Conservation (phyloP, 1,284 basidiomycete species). For the Xanthoconium separans region DNA sequence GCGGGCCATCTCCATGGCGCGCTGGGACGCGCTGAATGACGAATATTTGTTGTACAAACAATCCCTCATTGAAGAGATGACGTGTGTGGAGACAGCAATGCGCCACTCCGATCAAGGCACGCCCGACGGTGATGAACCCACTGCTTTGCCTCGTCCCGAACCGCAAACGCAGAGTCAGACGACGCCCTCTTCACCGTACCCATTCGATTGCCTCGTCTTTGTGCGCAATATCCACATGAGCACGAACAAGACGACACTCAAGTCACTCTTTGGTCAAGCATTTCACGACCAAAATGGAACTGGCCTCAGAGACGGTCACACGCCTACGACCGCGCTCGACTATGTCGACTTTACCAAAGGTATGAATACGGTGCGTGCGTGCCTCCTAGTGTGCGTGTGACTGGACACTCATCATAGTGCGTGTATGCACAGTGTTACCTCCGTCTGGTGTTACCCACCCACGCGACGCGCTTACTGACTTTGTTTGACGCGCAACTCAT, state of each 20-base stretch:
- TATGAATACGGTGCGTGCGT: conserved; percentile 55
- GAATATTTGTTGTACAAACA: conserved; percentile 64
- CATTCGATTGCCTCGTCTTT: conserved; percentile 64
- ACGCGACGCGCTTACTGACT: conserved; percentile 44
- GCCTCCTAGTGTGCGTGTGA: neutral
- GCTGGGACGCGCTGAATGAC: conserved; percentile 60
- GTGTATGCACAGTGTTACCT: conserved; percentile 58
- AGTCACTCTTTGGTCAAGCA: conserved; percentile 50
- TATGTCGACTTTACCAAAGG: conserved; percentile 79
- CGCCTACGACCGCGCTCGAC: conserved; percentile 46
- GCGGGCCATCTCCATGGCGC: conserved; percentile 51
- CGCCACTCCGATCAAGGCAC: neutral
- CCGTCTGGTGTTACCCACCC: conserved; percentile 55
- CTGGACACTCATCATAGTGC: neutral
- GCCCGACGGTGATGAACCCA: neutral
- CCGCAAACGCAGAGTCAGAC: neutral
- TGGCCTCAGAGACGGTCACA: conserved; percentile 3
- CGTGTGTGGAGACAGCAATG: conserved; percentile 25
- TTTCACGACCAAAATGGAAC: conserved; percentile 29
- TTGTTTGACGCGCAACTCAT: conserved; percentile 41
- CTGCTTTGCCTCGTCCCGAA: neutral
- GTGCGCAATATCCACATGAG: conserved; percentile 65
- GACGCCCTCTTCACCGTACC: conserved; percentile 46
- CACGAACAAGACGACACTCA: conserved; percentile 78
- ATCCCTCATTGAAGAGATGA: conserved; percentile 47